phyloP scores from a whole-genome alignment of 306 rosid species.

The Cercis canadensis region DNA sequence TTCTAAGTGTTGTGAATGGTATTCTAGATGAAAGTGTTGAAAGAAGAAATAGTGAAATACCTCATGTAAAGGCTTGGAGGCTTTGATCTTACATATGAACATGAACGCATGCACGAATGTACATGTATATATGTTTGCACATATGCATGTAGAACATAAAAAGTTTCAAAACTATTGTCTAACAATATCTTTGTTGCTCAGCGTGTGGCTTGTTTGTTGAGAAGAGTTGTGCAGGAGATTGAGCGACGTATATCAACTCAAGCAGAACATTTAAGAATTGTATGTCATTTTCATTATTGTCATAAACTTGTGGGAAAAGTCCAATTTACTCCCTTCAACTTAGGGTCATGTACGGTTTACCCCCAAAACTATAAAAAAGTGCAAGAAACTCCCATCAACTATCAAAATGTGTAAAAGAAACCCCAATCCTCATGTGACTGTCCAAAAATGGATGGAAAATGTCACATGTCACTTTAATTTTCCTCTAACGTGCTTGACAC shows the following conservation, averaged over 20 bases:
- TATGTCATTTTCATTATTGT: conserved; percentile 42
- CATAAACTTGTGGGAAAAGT: no score
- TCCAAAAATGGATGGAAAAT: no score
- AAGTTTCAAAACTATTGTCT: conserved; percentile 32
- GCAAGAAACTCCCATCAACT: no score
- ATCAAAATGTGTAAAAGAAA: no score
- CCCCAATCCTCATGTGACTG: no score
- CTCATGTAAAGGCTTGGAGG: conserved; percentile 65
- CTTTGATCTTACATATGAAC: conserved; percentile 23
- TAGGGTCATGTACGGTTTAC: no score
- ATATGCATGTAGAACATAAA: conserved; percentile 6
- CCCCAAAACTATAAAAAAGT: no score
- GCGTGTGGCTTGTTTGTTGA: conserved; percentile 87
- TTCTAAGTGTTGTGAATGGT: conserved; percentile 81
- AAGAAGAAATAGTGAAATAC: conserved; percentile 82
- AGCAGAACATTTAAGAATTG: conserved; percentile 89
- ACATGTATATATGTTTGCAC: conserved; percentile 41
- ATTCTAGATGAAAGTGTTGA: conserved; percentile 90
- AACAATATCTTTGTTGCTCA: conserved; percentile 45
- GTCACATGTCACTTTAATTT: no score
- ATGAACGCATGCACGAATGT: conserved; percentile 21
- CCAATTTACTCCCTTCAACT: no score
- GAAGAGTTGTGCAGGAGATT: conserved; percentile 91
- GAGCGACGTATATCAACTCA: conserved; percentile 95
- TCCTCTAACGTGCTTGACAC: no score